Base-by-base conservation (phyloP, 2,329 filamentous ascomycete genomes). In the Curvularia eragrostidis region DNA sequence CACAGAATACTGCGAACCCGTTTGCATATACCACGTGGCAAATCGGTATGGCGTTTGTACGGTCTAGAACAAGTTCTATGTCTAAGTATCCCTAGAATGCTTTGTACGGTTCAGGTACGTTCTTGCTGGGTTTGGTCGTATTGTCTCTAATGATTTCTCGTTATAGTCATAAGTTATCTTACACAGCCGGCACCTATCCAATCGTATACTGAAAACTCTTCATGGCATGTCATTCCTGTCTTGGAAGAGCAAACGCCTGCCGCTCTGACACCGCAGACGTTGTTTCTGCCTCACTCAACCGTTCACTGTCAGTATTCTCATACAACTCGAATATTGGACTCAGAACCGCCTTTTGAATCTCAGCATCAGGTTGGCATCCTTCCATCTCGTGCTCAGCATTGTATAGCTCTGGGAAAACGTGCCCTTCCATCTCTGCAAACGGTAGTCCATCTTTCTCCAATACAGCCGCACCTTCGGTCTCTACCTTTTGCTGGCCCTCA, bases 351-450 rank as follows among this genome's bases (percentile, higher is more conserved):
- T 30, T 47, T 21, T 18, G 18, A 18, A 47, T 23, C 3, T 21
- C 26, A 21, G 32, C 32, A 23, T 32, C 43, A 19, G 26, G 43
- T 6, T 21, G 6, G 2, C 13, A 9, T 12, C 3, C 23, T 21
- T 47, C 26, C 9, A 2, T 12, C 18, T 21, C n/a, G 5, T 6
- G 28, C 4, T 32, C 10, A 12, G 43, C 21, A 21, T 32, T 28
- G 5, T 55, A 43, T 13, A 61, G 39, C 26, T 58, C 54, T 13
- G 44, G 52, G 23, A 48, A 51, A 9, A 48, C 21, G 15, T 56
- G 52, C 28, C 56, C 48, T 34, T 54, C 59, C 56, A 62, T 62
- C 34, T 62, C 59, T 13, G 47, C 52, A 44, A 48, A 49, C 5
- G 47, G 46, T 1, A 38, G n/a, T 10, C 56, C 46, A 38, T 62